Conservation (phyloP, 352 stramenopile species). For the Phytophthora kernoviae region DNA sequence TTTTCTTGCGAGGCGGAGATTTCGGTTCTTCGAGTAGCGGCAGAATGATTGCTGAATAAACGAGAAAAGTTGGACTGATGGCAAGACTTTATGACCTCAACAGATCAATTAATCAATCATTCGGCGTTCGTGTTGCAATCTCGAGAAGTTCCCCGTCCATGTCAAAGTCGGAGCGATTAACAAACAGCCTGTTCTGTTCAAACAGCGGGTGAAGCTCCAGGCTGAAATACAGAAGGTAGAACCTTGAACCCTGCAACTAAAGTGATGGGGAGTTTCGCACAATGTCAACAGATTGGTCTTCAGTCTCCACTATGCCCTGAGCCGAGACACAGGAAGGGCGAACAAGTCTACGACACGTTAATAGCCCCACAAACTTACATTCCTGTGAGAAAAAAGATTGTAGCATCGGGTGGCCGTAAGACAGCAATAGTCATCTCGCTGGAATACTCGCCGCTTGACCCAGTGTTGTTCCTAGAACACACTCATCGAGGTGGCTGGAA, state of each 20-base stretch:
- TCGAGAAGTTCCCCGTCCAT: constrained; percentile 1
- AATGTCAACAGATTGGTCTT: constrained; percentile 4
- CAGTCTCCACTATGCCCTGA: no score
- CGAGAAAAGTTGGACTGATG: constrained; percentile 18
- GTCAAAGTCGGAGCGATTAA: not conserved
- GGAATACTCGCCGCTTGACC: no score
- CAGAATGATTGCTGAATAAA: constrained; percentile 30
- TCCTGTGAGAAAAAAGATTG: no score
- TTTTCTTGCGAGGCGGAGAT: constrained; percentile 28
- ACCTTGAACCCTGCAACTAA: constrained; percentile 20
- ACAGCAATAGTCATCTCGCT: no score
- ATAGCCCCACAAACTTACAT: no score
- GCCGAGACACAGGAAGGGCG: no score
- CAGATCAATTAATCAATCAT: not conserved
- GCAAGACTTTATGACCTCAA: no score
- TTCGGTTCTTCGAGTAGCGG: constrained; percentile 35
- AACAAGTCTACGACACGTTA: no score
- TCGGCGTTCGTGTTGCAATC: not conserved
- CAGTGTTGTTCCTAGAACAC: no score
- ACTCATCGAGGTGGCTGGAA: no score
- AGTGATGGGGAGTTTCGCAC: constrained; percentile 17
- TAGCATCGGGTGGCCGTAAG: no score
- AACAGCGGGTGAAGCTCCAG: constrained; percentile 2
- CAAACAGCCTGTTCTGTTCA: constrained; percentile 9
- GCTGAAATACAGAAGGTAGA: not conserved